Percentiles rank a stretch among this genome's conserved stretches.
Evolutionary conservation across 2,329 filamentous ascomycete genomes (phyloP).

Genomic region (Ceratocystis cubensis): DNA sequence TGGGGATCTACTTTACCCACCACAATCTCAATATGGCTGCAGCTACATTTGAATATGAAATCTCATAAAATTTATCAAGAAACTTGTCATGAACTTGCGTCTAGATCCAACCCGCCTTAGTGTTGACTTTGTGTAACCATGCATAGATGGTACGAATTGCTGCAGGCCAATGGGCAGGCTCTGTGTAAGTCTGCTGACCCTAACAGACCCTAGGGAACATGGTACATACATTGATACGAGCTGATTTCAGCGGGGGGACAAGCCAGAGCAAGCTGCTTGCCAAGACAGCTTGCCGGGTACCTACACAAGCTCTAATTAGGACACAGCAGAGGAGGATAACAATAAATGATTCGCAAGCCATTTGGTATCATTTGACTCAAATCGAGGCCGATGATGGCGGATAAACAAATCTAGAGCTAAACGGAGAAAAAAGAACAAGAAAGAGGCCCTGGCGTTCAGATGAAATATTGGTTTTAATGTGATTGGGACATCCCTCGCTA

Average conservation of each 20-base stretch:
- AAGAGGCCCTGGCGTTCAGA: neutral
- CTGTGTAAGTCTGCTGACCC: slow-evolving; percentile 9
- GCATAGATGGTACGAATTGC: neutral
- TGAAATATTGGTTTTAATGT: neutral
- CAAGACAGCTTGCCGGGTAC: neutral
- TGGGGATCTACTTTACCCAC: neutral
- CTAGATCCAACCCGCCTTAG: neutral
- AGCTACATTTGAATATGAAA: neutral
- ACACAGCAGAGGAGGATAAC: neutral
- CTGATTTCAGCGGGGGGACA: neutral
- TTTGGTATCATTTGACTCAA: neutral
- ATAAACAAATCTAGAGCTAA: neutral
- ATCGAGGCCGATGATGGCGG: neutral
- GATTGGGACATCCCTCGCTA: neutral
- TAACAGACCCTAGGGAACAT: neutral
- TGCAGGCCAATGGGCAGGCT: neutral
- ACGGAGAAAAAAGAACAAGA: neutral
- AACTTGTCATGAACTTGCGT: neutral
- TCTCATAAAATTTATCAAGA: neutral
- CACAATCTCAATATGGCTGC: neutral
- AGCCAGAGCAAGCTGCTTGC: too few relatives aligned
- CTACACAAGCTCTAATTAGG: neutral
- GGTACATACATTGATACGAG: neutral
- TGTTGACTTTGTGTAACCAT: neutral
- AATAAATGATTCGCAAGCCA: neutral